Base-by-base conservation (phyloP, 2,329 filamentous ascomycete genomes). In the Monosporascus sp. region DNA sequence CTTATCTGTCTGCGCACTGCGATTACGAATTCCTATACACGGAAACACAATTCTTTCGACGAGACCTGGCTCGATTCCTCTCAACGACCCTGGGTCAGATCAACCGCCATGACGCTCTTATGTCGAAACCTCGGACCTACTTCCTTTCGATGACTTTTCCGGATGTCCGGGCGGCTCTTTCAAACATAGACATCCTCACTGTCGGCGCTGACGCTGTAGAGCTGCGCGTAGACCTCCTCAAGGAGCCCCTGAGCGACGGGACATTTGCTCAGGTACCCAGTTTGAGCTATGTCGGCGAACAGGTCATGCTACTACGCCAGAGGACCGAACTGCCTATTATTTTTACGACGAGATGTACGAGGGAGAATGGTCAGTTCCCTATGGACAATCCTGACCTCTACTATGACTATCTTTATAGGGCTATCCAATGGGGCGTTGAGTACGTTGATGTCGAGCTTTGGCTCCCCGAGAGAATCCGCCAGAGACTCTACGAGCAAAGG, bases 21-120 rank as follows among this genome's bases (percentile, higher is more conserved):
- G 88, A 94, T 71, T 94, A 93, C 71, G 90, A 95, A 68, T 94
- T 93, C 61, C 77, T 95, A 20, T 95, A 94, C 72, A 89, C 87
- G 3, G 81, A 85, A 57, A 77, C 79, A 8, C 81, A 86, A 1
- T 89, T 88, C 67, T 84, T 87, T 56, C 83, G 89, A 27, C 80
- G 89, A 52, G 89, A 94, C 65, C 74, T 94, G 46, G 83, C 89
- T 9, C 82, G 90, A 38, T 94, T 92, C 65, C 80, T 91, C 25
- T 88, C 89, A 6, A 86, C 94, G 65, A 85, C 88, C 6, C 74
- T 94, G 25, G 90, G 90, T 9, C 89, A 94, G 71, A 85, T 87
- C 58, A 86, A 83, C 63, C 87, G 88, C 52, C 89, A 95, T 66
- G 84, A 88, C 60, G 85, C 88, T 52, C 74, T 95, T 39, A 85